phyloP scores from a whole-genome alignment of 306 rosid genomes.

The Acacia confusa region DNA sequence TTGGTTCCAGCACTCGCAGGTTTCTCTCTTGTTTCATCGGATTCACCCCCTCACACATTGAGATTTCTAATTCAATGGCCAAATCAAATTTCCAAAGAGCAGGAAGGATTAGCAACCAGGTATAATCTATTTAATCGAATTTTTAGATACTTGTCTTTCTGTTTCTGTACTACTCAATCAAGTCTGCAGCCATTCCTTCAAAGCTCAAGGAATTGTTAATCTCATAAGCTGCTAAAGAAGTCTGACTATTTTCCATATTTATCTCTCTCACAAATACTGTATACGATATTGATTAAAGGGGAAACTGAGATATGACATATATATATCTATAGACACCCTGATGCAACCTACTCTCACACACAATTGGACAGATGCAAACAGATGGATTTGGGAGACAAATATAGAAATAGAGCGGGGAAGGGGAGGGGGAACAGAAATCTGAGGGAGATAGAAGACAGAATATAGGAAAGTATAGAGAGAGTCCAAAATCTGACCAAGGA shows the following conservation, averaged over 20 bases:
- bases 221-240: neutral
- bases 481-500: no score
- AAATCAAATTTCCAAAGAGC: neutral
- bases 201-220: neutral
- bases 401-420: no score
- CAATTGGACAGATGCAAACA: no score
- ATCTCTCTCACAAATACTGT: neutral
- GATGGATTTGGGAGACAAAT: no score
- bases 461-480: no score
- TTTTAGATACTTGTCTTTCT: neutral
- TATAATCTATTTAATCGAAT: neutral
- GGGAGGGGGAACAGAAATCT: no score
- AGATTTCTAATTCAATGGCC: neutral
- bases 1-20: neutral
- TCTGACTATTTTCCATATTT: neutral
- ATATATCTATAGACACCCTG: neutral
- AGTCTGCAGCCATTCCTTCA: neutral
- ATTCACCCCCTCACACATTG: neutral
- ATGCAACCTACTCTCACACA: no score
- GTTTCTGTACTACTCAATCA: neutral
- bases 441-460: no score
- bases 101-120: neutral
- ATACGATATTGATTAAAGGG: neutral
- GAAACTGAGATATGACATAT: neutral
- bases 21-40: slow-evolving; percentile 5